Percentiles rank a stretch among this genome's conserved stretches.
These are phyloP conservation scores for Fonsecaea monophora DNA, from an alignment of 2,329 filamentous ascomycete genomes.

Conservation along the genomic window DNA sequence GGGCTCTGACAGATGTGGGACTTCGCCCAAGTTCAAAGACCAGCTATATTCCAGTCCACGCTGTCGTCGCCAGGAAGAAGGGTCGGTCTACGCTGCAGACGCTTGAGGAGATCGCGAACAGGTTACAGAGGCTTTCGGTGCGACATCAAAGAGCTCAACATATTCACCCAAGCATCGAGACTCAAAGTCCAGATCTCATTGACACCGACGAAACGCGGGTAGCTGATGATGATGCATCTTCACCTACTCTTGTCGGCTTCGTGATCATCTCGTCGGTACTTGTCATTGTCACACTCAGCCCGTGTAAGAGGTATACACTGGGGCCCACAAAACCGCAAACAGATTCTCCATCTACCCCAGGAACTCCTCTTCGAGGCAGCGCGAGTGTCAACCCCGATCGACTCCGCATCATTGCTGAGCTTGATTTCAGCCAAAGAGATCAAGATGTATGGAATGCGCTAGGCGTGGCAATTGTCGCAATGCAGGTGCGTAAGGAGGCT, in stretches of 20 bases:
- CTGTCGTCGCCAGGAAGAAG: conserved; percentile 51
- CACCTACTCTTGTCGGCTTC: conserved; percentile 62
- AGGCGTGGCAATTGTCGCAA: conserved; percentile 62
- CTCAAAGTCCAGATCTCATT: not conserved
- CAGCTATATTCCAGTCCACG: conserved; percentile 53
- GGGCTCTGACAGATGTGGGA: conserved; percentile 59
- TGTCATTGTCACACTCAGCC: conserved; percentile 58
- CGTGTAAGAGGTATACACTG: not conserved
- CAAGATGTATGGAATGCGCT: conserved; percentile 68
- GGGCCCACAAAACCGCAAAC: conserved; percentile 29
- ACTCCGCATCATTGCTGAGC: conserved; percentile 56
- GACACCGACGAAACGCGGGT: conserved; percentile 27
- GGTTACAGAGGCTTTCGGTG: conserved; percentile 52
- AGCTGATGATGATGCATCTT: conserved; percentile 36
- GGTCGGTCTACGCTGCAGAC: conserved; percentile 50
- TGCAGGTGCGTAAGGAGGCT: conserved; percentile 57
- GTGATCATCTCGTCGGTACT: conserved; percentile 61
- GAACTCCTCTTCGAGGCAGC: conserved; percentile 1
- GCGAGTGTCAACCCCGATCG: conserved; percentile 23
- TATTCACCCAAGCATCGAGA: conserved; percentile 34
- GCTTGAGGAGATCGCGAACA: conserved; percentile 52
- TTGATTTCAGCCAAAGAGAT: conserved; percentile 60
- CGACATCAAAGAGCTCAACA: conserved; percentile 49
- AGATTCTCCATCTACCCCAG: conserved; percentile 10
- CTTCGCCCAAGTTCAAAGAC: conserved; percentile 47